Conservation (phyloP, 371 early-diverging fungal species). For the Haplosporangium sp. region DNA sequence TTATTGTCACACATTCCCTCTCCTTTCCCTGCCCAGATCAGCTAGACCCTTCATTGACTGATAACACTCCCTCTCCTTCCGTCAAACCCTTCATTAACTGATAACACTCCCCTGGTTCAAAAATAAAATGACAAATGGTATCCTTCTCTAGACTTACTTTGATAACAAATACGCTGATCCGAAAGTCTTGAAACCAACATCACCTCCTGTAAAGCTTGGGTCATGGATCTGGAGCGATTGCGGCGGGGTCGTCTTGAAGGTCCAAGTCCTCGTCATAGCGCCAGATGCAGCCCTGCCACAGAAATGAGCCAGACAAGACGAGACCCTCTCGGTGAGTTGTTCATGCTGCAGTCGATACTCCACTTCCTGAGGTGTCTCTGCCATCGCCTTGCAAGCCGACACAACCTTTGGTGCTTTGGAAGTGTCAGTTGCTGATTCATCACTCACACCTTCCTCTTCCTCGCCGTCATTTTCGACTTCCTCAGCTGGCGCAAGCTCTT, state of each 20-base stretch:
- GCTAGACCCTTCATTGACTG: too few relatives aligned
- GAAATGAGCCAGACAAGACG: slow-evolving; percentile 44
- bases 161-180: slow-evolving; percentile 52
- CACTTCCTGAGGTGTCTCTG: slow-evolving; percentile 20
- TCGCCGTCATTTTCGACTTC: slow-evolving; percentile 26
- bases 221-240: slow-evolving; percentile 47
- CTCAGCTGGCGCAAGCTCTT: slow-evolving; percentile 37
- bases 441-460: not conserved
- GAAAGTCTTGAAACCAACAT: slow-evolving; percentile 55
- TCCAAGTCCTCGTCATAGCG: slow-evolving; percentile 53
- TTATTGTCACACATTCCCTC: too few relatives aligned
- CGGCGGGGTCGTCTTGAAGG: slow-evolving; percentile 34
- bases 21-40: too few relatives aligned
- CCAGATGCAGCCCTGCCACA: slow-evolving; percentile 51
- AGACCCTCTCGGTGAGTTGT: slow-evolving; percentile 37
- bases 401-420: not conserved
- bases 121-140: not conserved
- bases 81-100: too few relatives aligned
- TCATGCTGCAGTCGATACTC: slow-evolving; percentile 34
- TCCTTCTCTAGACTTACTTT: slow-evolving; percentile 25
- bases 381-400: not conserved
- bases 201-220: slow-evolving; percentile 50
- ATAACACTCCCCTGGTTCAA: not conserved
- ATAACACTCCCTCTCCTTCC: too few relatives aligned
- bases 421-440: not conserved